Base-by-base conservation (phyloP, 306 rosid genomes). In the Castanea crenata region DNA sequence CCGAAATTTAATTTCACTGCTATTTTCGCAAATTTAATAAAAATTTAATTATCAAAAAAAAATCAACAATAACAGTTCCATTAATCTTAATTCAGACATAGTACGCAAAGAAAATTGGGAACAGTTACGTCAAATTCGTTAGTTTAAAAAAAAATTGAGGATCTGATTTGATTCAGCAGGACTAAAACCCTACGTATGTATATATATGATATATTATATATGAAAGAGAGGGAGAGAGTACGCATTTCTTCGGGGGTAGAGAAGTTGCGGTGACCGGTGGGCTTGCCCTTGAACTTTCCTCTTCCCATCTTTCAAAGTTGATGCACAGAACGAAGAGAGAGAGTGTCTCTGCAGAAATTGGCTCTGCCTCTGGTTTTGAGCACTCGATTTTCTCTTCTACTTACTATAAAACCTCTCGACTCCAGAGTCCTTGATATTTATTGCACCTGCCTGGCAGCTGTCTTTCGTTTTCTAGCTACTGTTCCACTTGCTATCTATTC, bases 231-330 rank as follows among this genome's bases (percentile, higher is more conserved):
- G 10, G 18, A 20, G 12, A 41, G 27, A 83, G 77, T 80, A 89
- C 96, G 86, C 59, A 91, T 72, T 58, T 91, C 96, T 81, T 87
- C 96, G 25, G 82, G 88, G 78, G 78, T 83, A 70, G 96, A 91
- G 87, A 91, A 91, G 78, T 78, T 78, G 85, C 96, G 93, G 79
- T 84, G 93, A 9, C 96, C 96, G 8, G 91, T 91, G 76, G 96
- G 96, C 89, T 91, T 89, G 83, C 82, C 81, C 88, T 91, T 91
- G 96, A 76, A 89, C 91, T 87, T 87, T 73, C 96, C 93, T 79
- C 96, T 91, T 59, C 87, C 91, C 96, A 91, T 91, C 56, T 63
- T 63, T 29, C 54, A 12, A 38, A 38, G 46, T 8, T 38, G 46
- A 38, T 7, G 46, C 46, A 38, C 46, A 38, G 46, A 38, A 38